Percentiles rank a stretch among this genome's conserved stretches.
These are phyloP conservation scores for Podila epigama DNA, from an alignment of 192 early-diverging fungal genomes.

Conservation along the genomic window DNA sequence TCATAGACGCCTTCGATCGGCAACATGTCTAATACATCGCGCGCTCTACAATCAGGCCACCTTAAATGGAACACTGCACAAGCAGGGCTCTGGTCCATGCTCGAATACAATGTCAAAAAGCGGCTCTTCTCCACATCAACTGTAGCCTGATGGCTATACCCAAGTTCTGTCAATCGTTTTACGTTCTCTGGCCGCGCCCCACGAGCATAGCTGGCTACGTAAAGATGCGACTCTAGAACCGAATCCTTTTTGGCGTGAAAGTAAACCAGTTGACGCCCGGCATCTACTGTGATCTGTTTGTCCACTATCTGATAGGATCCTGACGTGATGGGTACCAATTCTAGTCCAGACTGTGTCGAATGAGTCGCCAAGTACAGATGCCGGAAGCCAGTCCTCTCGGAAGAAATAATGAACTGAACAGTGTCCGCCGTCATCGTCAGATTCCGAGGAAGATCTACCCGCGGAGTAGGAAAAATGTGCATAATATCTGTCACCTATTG, in stretches of 20 bases:
- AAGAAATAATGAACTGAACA: slow-evolving; percentile 59
- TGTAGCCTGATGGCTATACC: slow-evolving; percentile 56
- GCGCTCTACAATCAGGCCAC: slow-evolving; percentile 29
- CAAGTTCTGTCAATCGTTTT: slow-evolving; percentile 52
- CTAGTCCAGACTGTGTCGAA: slow-evolving; percentile 11
- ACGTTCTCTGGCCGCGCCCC: slow-evolving; percentile 10
- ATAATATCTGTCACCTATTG: slow-evolving; percentile 36
- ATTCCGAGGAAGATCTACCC: not conserved
- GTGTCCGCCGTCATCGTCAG: not conserved
- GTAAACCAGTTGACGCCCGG: slow-evolving; percentile 58
- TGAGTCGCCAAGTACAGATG: slow-evolving; percentile 64
- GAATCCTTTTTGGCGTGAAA: slow-evolving; percentile 66
- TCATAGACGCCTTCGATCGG: slow-evolving; percentile 5
- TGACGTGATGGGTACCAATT: slow-evolving; percentile 53
- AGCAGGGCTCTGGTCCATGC: slow-evolving; percentile 48
- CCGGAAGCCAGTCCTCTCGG: slow-evolving; percentile 66
- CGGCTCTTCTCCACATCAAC: slow-evolving; percentile 44
- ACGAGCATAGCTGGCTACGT: slow-evolving; percentile 55
- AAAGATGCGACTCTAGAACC: slow-evolving; percentile 68
- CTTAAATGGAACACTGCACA: slow-evolving; percentile 49
- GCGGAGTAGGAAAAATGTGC: slow-evolving; percentile 17
- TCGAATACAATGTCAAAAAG: slow-evolving; percentile 61
- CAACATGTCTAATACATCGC: not conserved
- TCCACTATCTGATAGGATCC: slow-evolving; percentile 70
- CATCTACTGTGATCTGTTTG: slow-evolving; percentile 63